Evolutionary conservation across 257 asterid genomes (phyloP).

Genomic region (Plantago ovata): DNA sequence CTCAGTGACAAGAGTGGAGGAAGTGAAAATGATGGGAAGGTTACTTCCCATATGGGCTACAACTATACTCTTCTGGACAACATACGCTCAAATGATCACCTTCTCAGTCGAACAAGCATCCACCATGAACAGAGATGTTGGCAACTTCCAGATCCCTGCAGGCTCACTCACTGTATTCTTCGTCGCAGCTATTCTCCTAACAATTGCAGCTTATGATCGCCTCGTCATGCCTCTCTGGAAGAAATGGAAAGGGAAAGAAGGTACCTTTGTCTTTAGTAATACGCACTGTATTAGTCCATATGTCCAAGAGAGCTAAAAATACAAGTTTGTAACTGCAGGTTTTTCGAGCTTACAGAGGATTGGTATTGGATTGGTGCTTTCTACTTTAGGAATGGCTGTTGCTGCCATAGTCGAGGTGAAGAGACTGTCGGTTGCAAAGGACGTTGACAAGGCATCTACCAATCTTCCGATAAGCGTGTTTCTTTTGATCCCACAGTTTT

Average conservation of each 20-base stretch:
- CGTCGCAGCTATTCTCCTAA: slow-evolving; percentile 68
- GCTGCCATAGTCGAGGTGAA: slow-evolving; percentile 68
- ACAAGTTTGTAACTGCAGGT: slow-evolving; percentile 25
- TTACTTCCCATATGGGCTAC: slow-evolving; percentile 93
- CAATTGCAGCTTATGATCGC: slow-evolving; percentile 66
- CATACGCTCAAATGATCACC: slow-evolving; percentile 91
- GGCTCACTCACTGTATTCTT: slow-evolving; percentile 92
- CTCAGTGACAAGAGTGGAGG: slow-evolving; percentile 82
- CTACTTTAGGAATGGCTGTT: slow-evolving; percentile 72
- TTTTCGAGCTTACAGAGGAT: slow-evolving; percentile 68
- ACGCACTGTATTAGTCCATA: background rate
- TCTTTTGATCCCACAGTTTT: slow-evolving; percentile 72
- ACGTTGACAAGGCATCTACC: slow-evolving; percentile 21
- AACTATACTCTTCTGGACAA: slow-evolving; percentile 90
- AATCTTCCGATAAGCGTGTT: slow-evolving; percentile 67
- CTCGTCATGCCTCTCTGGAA: slow-evolving; percentile 75
- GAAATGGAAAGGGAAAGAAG: slow-evolving; percentile 77
- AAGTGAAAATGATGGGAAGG: slow-evolving; percentile 84
- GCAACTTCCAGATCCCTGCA: slow-evolving; percentile 70
- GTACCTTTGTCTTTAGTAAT: slow-evolving; percentile 22
- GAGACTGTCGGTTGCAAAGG: slow-evolving; percentile 57
- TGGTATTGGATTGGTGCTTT: slow-evolving; percentile 56
- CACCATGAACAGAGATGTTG: slow-evolving; percentile 68
- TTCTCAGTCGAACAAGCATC: slow-evolving; percentile 90
- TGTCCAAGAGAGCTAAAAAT: background rate